Evolutionary conservation across 2,329 filamentous ascomycete genomes (phyloP).

Genomic region (Sclerotinia sclerotiorum): DNA sequence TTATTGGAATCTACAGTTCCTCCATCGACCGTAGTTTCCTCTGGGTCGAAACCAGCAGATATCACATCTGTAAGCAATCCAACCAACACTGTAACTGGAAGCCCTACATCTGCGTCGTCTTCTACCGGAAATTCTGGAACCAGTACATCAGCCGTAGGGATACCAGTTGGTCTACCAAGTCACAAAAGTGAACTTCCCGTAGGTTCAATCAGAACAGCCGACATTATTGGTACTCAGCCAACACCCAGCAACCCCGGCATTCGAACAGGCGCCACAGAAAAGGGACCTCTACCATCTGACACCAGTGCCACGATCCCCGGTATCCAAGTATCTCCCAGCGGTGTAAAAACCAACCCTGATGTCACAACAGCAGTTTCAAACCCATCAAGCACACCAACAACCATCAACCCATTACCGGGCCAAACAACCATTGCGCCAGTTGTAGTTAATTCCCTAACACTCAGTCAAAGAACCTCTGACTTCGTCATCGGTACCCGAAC

Average conservation of each 20-base stretch:
- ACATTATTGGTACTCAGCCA: not conserved
- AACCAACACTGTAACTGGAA: not conserved
- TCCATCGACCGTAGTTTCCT: not conserved
- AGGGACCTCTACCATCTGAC: not conserved
- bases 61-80: not conserved
- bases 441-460: conserved; percentile 30
- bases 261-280: not conserved
- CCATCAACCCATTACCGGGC: conserved; percentile 16
- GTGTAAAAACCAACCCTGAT: not conserved
- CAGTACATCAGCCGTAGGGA: not conserved
- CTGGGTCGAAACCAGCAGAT: not conserved
- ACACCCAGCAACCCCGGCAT: not conserved
- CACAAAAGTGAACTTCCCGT: not conserved
- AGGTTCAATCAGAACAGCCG: not conserved
- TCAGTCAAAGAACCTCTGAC: conserved; percentile 29
- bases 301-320: not conserved
- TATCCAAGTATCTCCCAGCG: not conserved
- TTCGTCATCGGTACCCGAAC: conserved; percentile 35
- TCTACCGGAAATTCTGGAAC: not conserved
- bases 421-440: conserved; percentile 27
- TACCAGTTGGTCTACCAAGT: conserved; percentile 12
- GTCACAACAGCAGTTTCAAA: not conserved
- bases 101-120: not conserved
- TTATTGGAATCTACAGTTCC: not conserved
- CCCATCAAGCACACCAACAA: conserved; percentile 7